Base-by-base conservation (phyloP, 352 stramenopile genomes). In the Plasmopara muralis region DNA sequence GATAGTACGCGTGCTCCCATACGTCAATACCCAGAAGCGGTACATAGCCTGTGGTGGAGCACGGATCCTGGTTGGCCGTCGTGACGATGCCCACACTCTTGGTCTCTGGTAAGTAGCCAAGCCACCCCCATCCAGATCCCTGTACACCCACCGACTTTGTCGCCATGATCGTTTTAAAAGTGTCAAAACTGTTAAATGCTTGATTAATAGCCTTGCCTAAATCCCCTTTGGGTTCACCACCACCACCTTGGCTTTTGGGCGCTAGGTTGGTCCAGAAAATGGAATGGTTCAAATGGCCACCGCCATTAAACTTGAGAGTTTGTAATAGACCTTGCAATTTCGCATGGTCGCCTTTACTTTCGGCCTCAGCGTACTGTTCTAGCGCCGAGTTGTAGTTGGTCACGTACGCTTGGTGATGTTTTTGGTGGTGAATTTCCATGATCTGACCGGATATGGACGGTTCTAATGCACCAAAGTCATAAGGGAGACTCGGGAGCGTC, bases 211-310 rank as follows among this genome's bases (percentile, higher is more conserved):
- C 85, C 30, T 89, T 77, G 43, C 74, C 80, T 39, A 98, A 73
- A 13, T 83, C 84, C 44, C 87, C 89, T 10, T 82, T 63, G 18
- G 87, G 85, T 50, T 92, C 79, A 33, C 81, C 85, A 37, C 85
- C 86, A 34, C 87, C 89, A 43, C 81, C 83, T 46, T 89, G 55
- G 38, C 53, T 74, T n/a, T 66, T 62, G 4, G 87, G 85, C 25
- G 85, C 79, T 41, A 98, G 67, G 74, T 98, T 98, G 59, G 97
- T 96, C 96, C 96, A 99, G 74, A 99, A 99, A 58, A 99, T 93
- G 50, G 92, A 97, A 74, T 99, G 97, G 72, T 99, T 99, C 25
- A 99, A 70, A 70, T 99, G 96, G 52, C 96, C 96, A 12, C 96
- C 97, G 15, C 95, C 96, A 74, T 99, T 99, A 73, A 99, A 99